Percentiles rank a stretch among this genome's conserved stretches.
phyloP scores from a whole-genome alignment of 768 basidiomycete species.

The Lactarius vividus region DNA sequence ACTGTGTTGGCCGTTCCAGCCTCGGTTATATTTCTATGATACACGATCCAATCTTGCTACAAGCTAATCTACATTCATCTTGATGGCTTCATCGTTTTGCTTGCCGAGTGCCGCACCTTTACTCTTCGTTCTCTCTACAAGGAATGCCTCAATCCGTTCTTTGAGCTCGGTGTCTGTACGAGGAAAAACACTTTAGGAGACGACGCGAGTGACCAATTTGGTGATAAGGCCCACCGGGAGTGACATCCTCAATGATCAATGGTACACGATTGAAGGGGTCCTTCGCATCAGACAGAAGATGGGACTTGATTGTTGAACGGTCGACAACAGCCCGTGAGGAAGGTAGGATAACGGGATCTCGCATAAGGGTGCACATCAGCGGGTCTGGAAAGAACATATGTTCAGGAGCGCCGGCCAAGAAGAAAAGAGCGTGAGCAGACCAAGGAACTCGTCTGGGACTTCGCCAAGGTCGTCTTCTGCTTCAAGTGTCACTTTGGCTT shows the following conservation, averaged over 20 bases:
- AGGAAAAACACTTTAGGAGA: neutral
- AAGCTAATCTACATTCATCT: conserved; percentile 26
- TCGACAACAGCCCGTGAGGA: conserved; percentile 79
- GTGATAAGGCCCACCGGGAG: conserved; percentile 55
- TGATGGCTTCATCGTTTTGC: conserved; percentile 25
- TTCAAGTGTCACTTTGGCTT: conserved; percentile 70
- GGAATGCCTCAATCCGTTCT: conserved; percentile 67
- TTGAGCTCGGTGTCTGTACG: conserved; percentile 64
- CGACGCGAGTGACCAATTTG: neutral
- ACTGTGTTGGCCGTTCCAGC: conserved; percentile 4
- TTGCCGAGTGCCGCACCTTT: conserved; percentile 29
- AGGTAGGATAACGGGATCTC: conserved; percentile 89
- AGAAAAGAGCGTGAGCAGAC: conserved; percentile 43
- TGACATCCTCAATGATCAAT: conserved; percentile 72
- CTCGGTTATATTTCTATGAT: conserved; percentile 8
- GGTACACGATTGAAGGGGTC: conserved; percentile 97
- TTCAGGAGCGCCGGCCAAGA: conserved; percentile 15
- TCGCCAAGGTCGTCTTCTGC: conserved; percentile 93
- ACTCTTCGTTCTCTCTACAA: conserved; percentile 53
- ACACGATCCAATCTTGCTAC: neutral
- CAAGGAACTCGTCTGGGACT: conserved; percentile 91
- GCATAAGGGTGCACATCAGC: conserved; percentile 90
- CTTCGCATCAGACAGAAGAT: conserved; percentile 83
- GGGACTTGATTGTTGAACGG: conserved; percentile 90
- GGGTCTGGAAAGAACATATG: conserved; percentile 55